These are phyloP conservation scores for Nectriaceae sp. DNA, from an alignment of 2,329 filamentous ascomycete species.

Conservation along the genomic window DNA sequence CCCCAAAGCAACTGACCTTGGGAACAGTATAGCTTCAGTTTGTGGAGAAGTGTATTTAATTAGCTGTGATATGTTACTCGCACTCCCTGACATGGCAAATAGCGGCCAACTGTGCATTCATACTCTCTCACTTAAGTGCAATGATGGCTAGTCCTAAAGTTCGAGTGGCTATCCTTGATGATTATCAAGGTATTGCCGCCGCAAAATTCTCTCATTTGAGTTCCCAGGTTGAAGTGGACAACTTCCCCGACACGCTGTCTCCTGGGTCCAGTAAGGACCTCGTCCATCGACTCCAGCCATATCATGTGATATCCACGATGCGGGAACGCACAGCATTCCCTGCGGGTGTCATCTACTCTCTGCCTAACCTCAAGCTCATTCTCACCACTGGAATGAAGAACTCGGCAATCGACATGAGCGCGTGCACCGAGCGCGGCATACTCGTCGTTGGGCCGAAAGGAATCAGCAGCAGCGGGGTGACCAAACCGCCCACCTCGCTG, in stretches of 20 bases:
- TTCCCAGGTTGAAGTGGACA: not conserved
- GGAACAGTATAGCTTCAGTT: too few species aligned
- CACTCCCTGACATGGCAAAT: too few species aligned
- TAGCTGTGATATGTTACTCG: too few species aligned
- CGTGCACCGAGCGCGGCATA: slow-evolving; percentile 40
- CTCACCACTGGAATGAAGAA: slow-evolving; percentile 64
- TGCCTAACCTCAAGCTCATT: slow-evolving; percentile 65
- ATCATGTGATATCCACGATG: not conserved
- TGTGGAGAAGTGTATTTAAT: too few species aligned
- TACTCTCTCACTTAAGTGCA: too few species aligned
- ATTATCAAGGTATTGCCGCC: not conserved
- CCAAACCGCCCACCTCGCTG: not conserved
- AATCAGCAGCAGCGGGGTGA: slow-evolving; percentile 48
- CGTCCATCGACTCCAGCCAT: not conserved
- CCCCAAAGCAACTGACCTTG: too few species aligned
- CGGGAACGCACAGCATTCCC: slow-evolving; percentile 59
- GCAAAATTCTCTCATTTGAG: not conserved
- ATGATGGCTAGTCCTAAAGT: too few species aligned
- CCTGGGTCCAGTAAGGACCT: not conserved
- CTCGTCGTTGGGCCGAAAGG: not conserved
- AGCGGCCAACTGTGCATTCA: too few species aligned
- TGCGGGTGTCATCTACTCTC: slow-evolving; percentile 48
- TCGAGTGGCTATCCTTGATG: not conserved
- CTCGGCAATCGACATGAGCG: slow-evolving; percentile 57
- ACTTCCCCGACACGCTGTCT: not conserved